Base-by-base conservation (phyloP, 1,284 basidiomycete genomes). In the Cutaneotrichosporon cyanovorans region DNA sequence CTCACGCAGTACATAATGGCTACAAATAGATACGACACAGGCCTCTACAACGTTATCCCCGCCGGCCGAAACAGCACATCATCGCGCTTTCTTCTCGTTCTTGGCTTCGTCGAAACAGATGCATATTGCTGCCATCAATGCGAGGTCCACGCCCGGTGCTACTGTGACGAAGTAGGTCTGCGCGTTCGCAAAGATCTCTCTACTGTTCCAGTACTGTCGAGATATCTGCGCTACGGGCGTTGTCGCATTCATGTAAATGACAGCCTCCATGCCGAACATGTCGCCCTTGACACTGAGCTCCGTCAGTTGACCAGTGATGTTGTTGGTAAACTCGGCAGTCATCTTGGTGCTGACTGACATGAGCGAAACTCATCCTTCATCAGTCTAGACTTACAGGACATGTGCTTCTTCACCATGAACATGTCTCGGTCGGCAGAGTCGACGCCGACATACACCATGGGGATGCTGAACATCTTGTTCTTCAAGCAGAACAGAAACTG, bases 131-230 rank as follows among this genome's bases (percentile, higher is more conserved):
- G 71, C 63, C 18, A 74, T 67, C 23, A 74, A 57, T 5, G 68
- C 59, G 4, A 73, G 60, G 50, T 75, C 74, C 11, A 75, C 72
- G 14, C 70, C 70, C 1, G 73, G 68, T 2, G 72, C 72, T 19
- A 73, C 63, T 0, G 62, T 66, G 8, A 72, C 63, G 32, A 61
- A 60, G 57, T 73, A 73, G 65, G 65, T 66, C 52, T 70, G 68
- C 38, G 62, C 58, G 40, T 65, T 62, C 9, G 42, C 47, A 19
- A 66, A 63, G 5, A 66, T 37, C 51, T 69, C 58, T 22, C 62
- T 32, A 15, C 55, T 51, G 45, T 63, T 67, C 32, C 62, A 42
- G 34, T 64, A 15, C 31, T 66, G 40, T 37, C 71, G 58, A 16
- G 59, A 54, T 39, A 73, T 66, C 45, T 65, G 62, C 8, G 66